These are phyloP conservation scores for Aspergillus affinis DNA, from an alignment of 495 filamentous ascomycete genomes.

Conservation along the genomic window DNA sequence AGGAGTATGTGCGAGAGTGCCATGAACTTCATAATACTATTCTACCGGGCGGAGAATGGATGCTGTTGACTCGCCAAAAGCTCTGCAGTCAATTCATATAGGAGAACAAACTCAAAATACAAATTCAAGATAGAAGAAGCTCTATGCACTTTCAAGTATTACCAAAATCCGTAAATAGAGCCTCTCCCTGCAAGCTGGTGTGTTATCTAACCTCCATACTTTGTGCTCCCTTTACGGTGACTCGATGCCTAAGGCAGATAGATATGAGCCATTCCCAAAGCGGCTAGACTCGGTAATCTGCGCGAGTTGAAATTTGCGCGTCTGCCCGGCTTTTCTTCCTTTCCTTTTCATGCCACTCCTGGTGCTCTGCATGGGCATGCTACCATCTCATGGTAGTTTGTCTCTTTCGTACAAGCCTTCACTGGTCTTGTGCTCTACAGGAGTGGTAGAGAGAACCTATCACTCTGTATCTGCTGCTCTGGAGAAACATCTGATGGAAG, in stretches of 20 bases:
- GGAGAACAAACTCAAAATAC: too few relatives aligned
- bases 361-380: constrained; percentile 52
- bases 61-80: too few relatives aligned
- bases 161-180: too few relatives aligned
- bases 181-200: too few relatives aligned
- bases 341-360: constrained; percentile 43
- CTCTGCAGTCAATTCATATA: too few relatives aligned
- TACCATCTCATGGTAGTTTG: constrained; percentile 49
- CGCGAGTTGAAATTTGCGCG: constrained; percentile 7
- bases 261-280: not conserved
- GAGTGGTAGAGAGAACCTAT: constrained; percentile 68
- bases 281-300: not conserved
- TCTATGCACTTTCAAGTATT: too few relatives aligned
- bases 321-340: constrained; percentile 20
- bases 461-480: constrained; percentile 97
- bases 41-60: too few relatives aligned
- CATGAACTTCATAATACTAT: too few relatives aligned
- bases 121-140: too few relatives aligned
- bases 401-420: constrained; percentile 60
- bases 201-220: too few relatives aligned
- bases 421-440: constrained; percentile 60
- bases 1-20: too few relatives aligned
- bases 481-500: constrained; percentile 70
- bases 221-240: not conserved
- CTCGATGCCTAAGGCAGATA: not conserved